phyloP scores from a whole-genome alignment of 768 basidiomycete species.

The Agaricus subrufescens region DNA sequence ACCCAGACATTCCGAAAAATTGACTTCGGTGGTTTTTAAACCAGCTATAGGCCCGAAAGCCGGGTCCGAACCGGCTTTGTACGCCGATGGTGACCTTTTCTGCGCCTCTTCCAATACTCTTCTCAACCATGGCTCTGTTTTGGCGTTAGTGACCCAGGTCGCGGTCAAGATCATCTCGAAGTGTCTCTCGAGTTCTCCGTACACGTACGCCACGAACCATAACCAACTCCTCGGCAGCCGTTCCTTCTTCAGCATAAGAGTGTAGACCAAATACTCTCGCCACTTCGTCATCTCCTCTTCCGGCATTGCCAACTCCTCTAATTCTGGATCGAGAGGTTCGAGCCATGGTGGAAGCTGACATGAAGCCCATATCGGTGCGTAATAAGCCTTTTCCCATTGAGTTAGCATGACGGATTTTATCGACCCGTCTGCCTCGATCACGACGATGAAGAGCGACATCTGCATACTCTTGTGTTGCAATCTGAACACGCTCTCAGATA shows the following conservation, averaged over 20 bases:
- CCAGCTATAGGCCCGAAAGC: conserved; percentile 2
- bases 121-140: conserved; percentile 9
- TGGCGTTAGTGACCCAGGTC: conserved; percentile 9
- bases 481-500: conserved; percentile 3
- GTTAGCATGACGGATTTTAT: conserved; percentile 10
- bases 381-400: conserved; percentile 10
- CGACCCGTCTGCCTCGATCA: conserved; percentile 2
- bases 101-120: conserved; percentile 2
- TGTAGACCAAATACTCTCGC: conserved; percentile 8
- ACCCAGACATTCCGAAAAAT: conserved; percentile 9
- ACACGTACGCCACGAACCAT: conserved; percentile 9
- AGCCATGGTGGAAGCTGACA: conserved; percentile 9
- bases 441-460: conserved; percentile 6
- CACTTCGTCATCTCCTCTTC: conserved; percentile 7
- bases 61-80: conserved; percentile 7
- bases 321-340: conserved; percentile 7
- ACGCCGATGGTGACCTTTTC: conserved; percentile 3
- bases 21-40: conserved; percentile 5
- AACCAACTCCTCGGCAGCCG: conserved; percentile 10
- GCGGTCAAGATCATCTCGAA: conserved; percentile 9
- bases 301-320: background rate
- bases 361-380: conserved; percentile 8
- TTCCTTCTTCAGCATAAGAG: conserved; percentile 9
- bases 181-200: conserved; percentile 9
- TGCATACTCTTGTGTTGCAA: conserved; percentile 7